Evolutionary conservation across 2,329 filamentous ascomycete species (phyloP), one percentile per base, ranked within the genome.

Genomic region (Aspergillus ruber): DNA sequence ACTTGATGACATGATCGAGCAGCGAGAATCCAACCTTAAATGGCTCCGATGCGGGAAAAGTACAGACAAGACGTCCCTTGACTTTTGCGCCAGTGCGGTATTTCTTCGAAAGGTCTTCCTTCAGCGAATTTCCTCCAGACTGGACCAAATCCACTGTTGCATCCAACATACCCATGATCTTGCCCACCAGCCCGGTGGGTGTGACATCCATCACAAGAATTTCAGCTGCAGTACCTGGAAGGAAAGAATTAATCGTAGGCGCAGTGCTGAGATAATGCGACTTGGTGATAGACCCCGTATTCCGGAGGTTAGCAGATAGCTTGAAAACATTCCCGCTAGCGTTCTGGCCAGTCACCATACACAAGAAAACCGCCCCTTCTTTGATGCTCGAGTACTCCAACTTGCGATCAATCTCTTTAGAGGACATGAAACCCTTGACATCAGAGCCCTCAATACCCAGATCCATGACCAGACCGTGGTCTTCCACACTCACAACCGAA

Each of bases 391-490:
- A 77, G 52, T 87, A 77, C 4, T 84, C 73, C 15, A 86, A 74
- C 40, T 74, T 76, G 25, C 79, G 65, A 43, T 88, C 86, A 15
- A 96, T 73, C 63, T 96, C 90, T 62, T 86, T 89, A 51, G 85
- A 86, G 4, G 89, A 81, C 62, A 98, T 77, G 70, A 98, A 98
- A 2, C 88, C 93, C 50, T 83, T 84, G 45, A 90, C 66, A 33
- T 81, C 78, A 27, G 77, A 72, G 45, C 83, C 81, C 32, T 83
- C 76, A 6, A 97, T 74, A 15, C 89, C 89, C 33, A 97, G 71
- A 57, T 96, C 89, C 89, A 98, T 95, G 47, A 97, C 81, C 49
- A 93, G 79, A 52, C 93, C 93, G 62, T 95, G 90, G 59, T 98
- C 94, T 68, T 98, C 91, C n/a, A 94, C 85, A 67, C 91, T 98